Evolutionary conservation across 768 basidiomycete species (phyloP).

Genomic region (Amanita jacksonii): DNA sequence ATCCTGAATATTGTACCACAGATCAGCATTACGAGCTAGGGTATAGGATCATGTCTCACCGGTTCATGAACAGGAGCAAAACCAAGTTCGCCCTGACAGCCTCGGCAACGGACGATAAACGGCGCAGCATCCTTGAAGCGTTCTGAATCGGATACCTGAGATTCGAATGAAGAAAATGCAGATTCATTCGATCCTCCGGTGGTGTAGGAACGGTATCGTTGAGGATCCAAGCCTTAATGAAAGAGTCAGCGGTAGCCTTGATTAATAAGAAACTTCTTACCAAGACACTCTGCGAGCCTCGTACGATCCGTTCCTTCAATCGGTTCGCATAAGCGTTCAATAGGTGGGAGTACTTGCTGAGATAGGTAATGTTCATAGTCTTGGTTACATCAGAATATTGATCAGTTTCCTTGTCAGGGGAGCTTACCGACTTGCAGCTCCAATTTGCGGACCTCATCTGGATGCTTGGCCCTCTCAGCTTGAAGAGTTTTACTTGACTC

Average conservation of each 20-base stretch:
- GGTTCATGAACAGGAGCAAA: slow-evolving; percentile 55
- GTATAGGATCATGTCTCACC: slow-evolving; percentile 25
- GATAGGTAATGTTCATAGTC: slow-evolving; percentile 91
- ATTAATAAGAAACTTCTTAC: slow-evolving; percentile 27
- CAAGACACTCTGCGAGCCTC: slow-evolving; percentile 90
- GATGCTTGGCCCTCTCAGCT: slow-evolving; percentile 88
- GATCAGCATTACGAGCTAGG: slow-evolving; percentile 1
- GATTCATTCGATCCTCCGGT: slow-evolving; percentile 45
- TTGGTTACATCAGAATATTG: slow-evolving; percentile 20
- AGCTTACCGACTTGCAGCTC: slow-evolving; percentile 64
- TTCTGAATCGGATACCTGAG: slow-evolving; percentile 80
- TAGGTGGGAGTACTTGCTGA: slow-evolving; percentile 87
- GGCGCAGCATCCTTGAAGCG: slow-evolving; percentile 72
- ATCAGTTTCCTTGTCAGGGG: not conserved
- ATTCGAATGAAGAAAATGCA: slow-evolving; percentile 73
- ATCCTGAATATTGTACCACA: slow-evolving; percentile 32
- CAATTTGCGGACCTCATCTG: slow-evolving; percentile 78
- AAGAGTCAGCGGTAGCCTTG: slow-evolving; percentile 1
- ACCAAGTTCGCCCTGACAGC: slow-evolving; percentile 50
- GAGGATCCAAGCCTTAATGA: slow-evolving; percentile 48
- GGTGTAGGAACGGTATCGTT: slow-evolving; percentile 36
- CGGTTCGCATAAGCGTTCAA: slow-evolving; percentile 90
- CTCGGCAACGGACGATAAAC: slow-evolving; percentile 67
- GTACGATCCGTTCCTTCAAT: slow-evolving; percentile 94
- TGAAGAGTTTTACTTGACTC: slow-evolving; percentile 65